Evolutionary conservation across 495 filamentous ascomycete genomes (phyloP).

Genomic region (Cairneyella variabilis): DNA sequence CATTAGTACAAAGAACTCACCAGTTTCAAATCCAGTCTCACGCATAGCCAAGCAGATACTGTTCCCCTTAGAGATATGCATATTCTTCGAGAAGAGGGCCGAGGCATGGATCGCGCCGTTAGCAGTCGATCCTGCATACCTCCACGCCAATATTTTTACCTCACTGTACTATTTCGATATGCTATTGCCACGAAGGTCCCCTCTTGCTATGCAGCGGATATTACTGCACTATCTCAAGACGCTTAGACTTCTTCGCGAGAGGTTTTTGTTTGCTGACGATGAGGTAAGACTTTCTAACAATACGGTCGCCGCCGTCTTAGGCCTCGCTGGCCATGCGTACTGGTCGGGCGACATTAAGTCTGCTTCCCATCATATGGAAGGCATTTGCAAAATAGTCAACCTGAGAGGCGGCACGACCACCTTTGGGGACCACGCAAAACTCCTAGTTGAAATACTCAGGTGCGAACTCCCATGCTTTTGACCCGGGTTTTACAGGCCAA

Average conservation of each 20-base stretch:
- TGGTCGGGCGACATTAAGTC: slow-evolving; percentile 27
- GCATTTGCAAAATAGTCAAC: slow-evolving; percentile 34
- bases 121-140: slow-evolving; percentile 32
- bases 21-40: slow-evolving; percentile 29
- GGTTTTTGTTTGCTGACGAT: slow-evolving; percentile 21
- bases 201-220: slow-evolving; percentile 16
- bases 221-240: slow-evolving; percentile 29
- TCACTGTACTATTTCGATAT: slow-evolving; percentile 27
- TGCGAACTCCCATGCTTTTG: slow-evolving; percentile 13
- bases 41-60: slow-evolving; percentile 34
- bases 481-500: not conserved
- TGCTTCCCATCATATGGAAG: slow-evolving; percentile 34
- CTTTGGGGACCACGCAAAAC: slow-evolving; percentile 26
- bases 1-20: not conserved
- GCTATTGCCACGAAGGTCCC: slow-evolving; percentile 5
- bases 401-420: slow-evolving; percentile 32
- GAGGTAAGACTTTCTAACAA: slow-evolving; percentile 21
- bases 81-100: slow-evolving; percentile 30
- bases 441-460: slow-evolving; percentile 30
- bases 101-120: slow-evolving; percentile 33
- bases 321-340: slow-evolving; percentile 30
- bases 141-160: slow-evolving; percentile 36
- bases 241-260: slow-evolving; percentile 33
- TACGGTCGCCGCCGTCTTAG: slow-evolving; percentile 32
- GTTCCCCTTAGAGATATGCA: slow-evolving; percentile 36